Evolutionary conservation across 768 basidiomycete genomes (phyloP), one percentile per base, ranked within the genome.

Genomic region (Pleurotus sapidus): DNA sequence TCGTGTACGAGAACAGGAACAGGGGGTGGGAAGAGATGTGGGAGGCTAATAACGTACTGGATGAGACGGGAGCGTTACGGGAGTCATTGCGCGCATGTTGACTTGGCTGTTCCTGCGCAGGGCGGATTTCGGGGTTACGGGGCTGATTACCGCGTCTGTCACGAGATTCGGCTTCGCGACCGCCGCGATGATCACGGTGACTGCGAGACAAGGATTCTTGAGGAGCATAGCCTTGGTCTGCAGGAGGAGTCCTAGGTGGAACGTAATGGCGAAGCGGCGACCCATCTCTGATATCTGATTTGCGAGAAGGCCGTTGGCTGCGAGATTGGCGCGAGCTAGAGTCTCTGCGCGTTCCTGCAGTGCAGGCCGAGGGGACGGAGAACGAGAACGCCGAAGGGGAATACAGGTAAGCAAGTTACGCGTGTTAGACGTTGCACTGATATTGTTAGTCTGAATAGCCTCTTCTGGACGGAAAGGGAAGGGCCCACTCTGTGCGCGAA

Each of bases 1-100:
- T 25, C 70, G 68, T 59, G 67, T 66, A 61, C 62, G 68, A 67
- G 68, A 58, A 72, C 64, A 71, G 65, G 70, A 59, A 73, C 70
- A 66, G 75, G 65, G 70, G 69, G 70, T 64, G 72, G 70, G 68
- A 59, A 65, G 63, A 60, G 59, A 56, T 69, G 63, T 62, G 60
- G 66, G 68, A 72, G 77, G 81, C 78, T 74, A 80, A 83, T 73
- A 83, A 84, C 82, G 83, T 84, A 84, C 83, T 84, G 70, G 76
- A 27, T 53, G 68, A 74, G 77, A 62, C 64, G 74, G 46, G 34
- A 46, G 55, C 46, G 43, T 24, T 47, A 42, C n/a, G 43, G 53
- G 49, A 40, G 50, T 59, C 61, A 55, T 59, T 54, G 46, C 30
- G 25, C 57, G 67, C 69, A 72, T 70, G 70, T 66, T 70, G 27